phyloP scores from a whole-genome alignment of 345 rosid species.

The Lepidium africanum region DNA sequence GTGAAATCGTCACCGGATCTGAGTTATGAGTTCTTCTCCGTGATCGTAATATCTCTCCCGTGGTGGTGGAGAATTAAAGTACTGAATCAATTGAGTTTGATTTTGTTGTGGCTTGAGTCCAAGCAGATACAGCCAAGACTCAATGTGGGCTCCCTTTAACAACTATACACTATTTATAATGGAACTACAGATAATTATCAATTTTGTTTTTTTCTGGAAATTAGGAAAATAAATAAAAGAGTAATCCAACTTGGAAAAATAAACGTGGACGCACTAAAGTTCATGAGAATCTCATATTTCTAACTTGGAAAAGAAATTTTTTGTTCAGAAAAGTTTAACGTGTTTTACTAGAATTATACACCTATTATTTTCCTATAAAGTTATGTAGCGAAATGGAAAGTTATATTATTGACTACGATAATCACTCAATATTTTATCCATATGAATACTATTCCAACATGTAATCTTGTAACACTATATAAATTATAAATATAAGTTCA shows the following conservation, averaged over 20 bases:
- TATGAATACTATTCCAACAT: too few species aligned
- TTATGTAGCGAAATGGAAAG: too few species aligned
- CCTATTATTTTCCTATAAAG: neutral
- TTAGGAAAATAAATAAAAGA: neutral
- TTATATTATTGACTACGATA: too few species aligned
- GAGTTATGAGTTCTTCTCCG: neutral
- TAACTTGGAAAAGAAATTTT: neutral
- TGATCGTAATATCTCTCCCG: constrained; percentile 3
- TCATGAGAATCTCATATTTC: neutral
- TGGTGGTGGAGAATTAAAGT: constrained; percentile 3
- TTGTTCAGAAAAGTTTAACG: neutral
- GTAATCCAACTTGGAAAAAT: constrained; percentile 14
- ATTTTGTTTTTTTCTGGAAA: neutral
- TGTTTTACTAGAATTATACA: neutral
- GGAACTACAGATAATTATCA: neutral
- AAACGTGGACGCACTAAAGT: constrained; percentile 18
- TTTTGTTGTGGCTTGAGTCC: constrained; percentile 12
- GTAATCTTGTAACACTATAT: too few species aligned
- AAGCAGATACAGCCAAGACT: constrained; percentile 3
- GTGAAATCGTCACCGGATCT: constrained; percentile 15
- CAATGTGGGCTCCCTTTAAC: constrained; percentile 8
- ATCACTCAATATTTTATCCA: too few species aligned
- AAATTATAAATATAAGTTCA: too few species aligned
- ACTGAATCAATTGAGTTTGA: constrained; percentile 5
- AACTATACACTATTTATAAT: neutral